A percentile compares a stretch with the other conserved stretches of the same genome.
Evolutionary conservation across 345 rosid species (phyloP).

Genomic region (Hibiscus syriacus): DNA sequence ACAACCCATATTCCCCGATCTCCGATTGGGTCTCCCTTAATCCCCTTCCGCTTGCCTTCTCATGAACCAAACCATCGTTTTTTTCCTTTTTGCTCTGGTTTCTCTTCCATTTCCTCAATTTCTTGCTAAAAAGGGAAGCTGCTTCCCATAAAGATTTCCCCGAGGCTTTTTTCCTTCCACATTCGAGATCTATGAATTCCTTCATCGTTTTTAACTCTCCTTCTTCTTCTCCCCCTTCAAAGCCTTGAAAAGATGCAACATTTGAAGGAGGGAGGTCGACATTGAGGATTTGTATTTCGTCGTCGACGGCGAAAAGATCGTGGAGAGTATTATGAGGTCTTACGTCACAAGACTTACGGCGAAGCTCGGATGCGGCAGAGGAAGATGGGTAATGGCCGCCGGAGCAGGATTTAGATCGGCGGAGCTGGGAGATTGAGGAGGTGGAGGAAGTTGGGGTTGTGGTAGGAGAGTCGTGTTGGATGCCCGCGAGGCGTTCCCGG

Average conservation of each 20-base stretch:
- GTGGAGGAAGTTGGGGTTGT: slow-evolving; percentile 8
- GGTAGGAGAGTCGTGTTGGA: slow-evolving; percentile 19
- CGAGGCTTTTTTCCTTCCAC: slow-evolving; percentile 25
- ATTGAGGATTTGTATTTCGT: slow-evolving; percentile 9
- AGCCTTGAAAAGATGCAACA: slow-evolving; percentile 13
- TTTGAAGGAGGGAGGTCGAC: not conserved
- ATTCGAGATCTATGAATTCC: slow-evolving; percentile 64
- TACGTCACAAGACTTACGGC: slow-evolving; percentile 52
- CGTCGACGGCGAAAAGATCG: slow-evolving; percentile 39
- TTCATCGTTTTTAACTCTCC: slow-evolving; percentile 51
- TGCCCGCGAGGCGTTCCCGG: slow-evolving; percentile 16
- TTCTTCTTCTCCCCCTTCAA: slow-evolving; percentile 17
- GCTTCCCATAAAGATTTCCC: slow-evolving; percentile 36
- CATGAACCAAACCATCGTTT: not conserved
- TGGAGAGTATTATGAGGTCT: slow-evolving; percentile 30
- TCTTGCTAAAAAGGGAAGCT: slow-evolving; percentile 43
- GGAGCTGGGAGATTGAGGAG: slow-evolving; percentile 28
- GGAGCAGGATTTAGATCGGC: slow-evolving; percentile 45
- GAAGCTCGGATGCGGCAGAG: slow-evolving; percentile 29
- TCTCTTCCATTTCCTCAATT: slow-evolving; percentile 43
- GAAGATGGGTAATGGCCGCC: slow-evolving; percentile 17
- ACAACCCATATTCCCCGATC: slow-evolving; percentile 31
- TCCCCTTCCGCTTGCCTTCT: slow-evolving; percentile 9
- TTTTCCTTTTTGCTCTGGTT: slow-evolving; percentile 24
- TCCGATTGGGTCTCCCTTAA: slow-evolving; percentile 35